These are phyloP conservation scores for Colletotrichum destructivum DNA, from an alignment of 2,329 filamentous ascomycete species.

Conservation along the genomic window DNA sequence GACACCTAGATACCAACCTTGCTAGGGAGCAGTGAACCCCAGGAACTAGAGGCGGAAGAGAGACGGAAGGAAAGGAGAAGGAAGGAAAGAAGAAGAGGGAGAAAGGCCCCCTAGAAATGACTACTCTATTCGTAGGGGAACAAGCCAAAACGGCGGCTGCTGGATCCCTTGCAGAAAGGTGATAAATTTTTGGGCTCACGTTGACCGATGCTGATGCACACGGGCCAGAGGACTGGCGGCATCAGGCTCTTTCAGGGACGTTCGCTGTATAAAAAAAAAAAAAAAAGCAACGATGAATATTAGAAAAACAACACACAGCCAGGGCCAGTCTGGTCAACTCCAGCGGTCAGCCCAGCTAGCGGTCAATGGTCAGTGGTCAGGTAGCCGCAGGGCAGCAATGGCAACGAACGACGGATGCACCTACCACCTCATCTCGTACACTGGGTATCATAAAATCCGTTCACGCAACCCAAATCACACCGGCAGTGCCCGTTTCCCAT, in stretches of 20 bases:
- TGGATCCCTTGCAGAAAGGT: not conserved
- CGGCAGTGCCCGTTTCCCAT: not conserved
- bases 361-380: slow-evolving; percentile 1
- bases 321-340: not conserved
- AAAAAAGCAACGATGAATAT: not conserved
- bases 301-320: not conserved
- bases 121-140: too few species aligned
- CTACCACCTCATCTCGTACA: slow-evolving; percentile 7
- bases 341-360: not conserved
- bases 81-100: not conserved
- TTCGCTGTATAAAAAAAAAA: slow-evolving; percentile 7
- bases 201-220: not conserved
- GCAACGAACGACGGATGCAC: slow-evolving; percentile 1
- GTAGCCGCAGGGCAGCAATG: slow-evolving; percentile 25
- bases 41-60: not conserved
- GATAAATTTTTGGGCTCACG: not conserved
- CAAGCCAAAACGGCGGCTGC: not conserved
- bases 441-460: too few species aligned
- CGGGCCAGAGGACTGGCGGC: slow-evolving; percentile 6
- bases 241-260: not conserved
- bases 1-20: too few species aligned
- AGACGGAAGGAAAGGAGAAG: not conserved
- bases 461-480: not conserved
- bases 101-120: not conserved
- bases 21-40: slow-evolving; percentile 1